Conservation (phyloP, 768 basidiomycete genomes). For the Pleurotus citrinopileatus region DNA sequence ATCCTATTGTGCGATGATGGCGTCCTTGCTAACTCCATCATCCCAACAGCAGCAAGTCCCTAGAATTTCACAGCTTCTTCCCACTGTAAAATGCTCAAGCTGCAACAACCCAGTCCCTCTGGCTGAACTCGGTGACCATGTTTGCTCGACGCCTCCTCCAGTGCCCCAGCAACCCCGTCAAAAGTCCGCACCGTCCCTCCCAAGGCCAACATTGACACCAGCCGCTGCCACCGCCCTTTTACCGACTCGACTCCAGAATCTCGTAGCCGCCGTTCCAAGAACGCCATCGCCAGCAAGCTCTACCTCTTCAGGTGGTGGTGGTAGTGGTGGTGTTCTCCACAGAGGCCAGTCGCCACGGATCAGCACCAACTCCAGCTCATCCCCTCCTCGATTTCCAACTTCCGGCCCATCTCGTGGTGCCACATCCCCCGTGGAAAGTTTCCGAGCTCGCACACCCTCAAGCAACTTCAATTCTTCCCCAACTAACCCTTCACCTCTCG, state of each 20-base stretch:
- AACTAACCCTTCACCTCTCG: conserved; percentile 13
- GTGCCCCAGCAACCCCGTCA: conserved; percentile 26
- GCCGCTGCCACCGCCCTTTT: conserved; percentile 42
- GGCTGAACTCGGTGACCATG: conserved; percentile 71
- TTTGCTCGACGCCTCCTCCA: conserved; percentile 55
- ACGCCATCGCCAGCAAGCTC: conserved; percentile 15
- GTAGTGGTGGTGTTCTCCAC: conserved; percentile 13
- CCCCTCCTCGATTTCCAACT: conserved; percentile 12
- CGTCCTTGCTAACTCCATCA: conserved; percentile 26
- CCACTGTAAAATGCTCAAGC: conserved; percentile 81
- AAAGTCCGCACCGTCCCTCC: conserved; percentile 19
- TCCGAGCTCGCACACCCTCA: conserved; percentile 1
- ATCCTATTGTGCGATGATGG: conserved; percentile 21
- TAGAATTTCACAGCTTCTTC: conserved; percentile 68
- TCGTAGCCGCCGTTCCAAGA: conserved; percentile 26
- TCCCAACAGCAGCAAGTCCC: conserved; percentile 19
- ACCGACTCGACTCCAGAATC: conserved; percentile 47
- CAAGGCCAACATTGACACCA: conserved; percentile 36
- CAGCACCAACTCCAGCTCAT: conserved; percentile 24
- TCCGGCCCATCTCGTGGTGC: conserved; percentile 20
- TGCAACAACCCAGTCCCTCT: conserved; percentile 73
- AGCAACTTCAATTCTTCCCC: conserved; percentile 1
- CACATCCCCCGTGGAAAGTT: not conserved
- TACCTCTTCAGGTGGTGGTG: conserved; percentile 12
- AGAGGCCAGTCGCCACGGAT: conserved; percentile 28